phyloP scores from a whole-genome alignment of 305 asterid genomes.

The Rubia tinctorum region DNA sequence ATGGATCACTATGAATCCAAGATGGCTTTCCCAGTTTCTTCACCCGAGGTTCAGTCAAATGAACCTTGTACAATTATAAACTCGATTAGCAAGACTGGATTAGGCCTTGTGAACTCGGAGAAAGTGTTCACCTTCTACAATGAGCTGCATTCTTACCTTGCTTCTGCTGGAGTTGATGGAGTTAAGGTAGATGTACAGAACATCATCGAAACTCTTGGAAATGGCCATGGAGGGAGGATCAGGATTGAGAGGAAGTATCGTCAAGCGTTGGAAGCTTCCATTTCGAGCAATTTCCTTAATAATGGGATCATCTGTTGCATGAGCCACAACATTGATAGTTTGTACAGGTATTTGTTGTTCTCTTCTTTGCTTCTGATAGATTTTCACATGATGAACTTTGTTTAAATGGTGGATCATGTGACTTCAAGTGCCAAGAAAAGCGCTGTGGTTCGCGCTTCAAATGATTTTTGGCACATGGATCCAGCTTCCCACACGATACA shows the following conservation, averaged over 20 bases:
- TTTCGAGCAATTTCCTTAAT: constrained; percentile 68
- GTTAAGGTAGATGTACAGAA: constrained; percentile 94
- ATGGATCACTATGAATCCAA: constrained; percentile 73
- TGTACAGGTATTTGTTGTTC: constrained; percentile 51
- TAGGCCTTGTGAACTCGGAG: constrained; percentile 84
- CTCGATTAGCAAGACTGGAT: constrained; percentile 66
- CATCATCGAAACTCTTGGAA: constrained; percentile 90
- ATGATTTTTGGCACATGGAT: constrained; percentile 88
- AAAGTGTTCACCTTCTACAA: constrained; percentile 71
- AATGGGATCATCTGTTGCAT: constrained; percentile 91
- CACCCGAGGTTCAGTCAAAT: constrained; percentile 72
- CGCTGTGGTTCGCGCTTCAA: constrained; percentile 85
- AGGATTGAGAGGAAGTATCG: constrained; percentile 75
- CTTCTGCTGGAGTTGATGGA: constrained; percentile 84
- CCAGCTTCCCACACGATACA: constrained; percentile 96
- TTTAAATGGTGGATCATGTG: not conserved
- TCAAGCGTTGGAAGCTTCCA: constrained; percentile 83
- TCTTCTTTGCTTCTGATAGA: not conserved
- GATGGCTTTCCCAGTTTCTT: constrained; percentile 68
- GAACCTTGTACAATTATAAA: constrained; percentile 61
- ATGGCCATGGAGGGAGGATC: constrained; percentile 91
- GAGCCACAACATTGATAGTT: constrained; percentile 91
- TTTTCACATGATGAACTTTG: not conserved
- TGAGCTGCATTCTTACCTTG: constrained; percentile 78
- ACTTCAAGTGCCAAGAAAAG: constrained; percentile 58